phyloP scores from a whole-genome alignment of 2,329 filamentous ascomycete species.

The Colletotrichum lentis region DNA sequence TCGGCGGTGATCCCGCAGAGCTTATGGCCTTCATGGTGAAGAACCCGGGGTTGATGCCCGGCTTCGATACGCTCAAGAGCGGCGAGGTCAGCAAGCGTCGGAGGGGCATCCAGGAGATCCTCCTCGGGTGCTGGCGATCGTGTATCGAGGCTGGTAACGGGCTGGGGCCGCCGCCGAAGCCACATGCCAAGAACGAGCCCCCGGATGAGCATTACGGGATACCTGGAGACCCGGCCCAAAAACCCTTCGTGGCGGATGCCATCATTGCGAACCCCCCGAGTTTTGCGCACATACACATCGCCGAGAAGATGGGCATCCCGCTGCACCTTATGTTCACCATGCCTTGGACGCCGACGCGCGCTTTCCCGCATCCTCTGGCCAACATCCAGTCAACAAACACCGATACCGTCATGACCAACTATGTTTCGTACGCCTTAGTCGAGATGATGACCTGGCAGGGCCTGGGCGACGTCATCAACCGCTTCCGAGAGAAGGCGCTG shows the following conservation, averaged over 20 bases:
- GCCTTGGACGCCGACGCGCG: slow-evolving; percentile 87
- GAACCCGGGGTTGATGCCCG: slow-evolving; percentile 85
- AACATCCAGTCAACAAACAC: slow-evolving; percentile 81
- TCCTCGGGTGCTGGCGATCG: slow-evolving; percentile 87
- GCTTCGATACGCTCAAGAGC: slow-evolving; percentile 76
- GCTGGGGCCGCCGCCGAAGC: slow-evolving; percentile 56
- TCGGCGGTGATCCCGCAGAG: slow-evolving; percentile 78
- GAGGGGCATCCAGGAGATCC: slow-evolving; percentile 77
- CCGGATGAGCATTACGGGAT: slow-evolving; percentile 56
- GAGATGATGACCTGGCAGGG: slow-evolving; percentile 96
- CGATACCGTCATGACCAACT: slow-evolving; percentile 80
- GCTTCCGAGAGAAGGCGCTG: slow-evolving; percentile 78
- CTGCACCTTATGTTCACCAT: slow-evolving; percentile 94
- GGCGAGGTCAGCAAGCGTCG: slow-evolving; percentile 80
- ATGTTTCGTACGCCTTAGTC: slow-evolving; percentile 82
- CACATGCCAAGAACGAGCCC: slow-evolving; percentile 57
- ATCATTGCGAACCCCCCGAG: slow-evolving; percentile 83
- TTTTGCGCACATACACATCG: slow-evolving; percentile 78
- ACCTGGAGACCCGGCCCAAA: slow-evolving; percentile 53
- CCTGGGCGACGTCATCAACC: slow-evolving; percentile 88
- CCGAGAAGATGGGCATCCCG: slow-evolving; percentile 77
- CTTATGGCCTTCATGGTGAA: slow-evolving; percentile 93
- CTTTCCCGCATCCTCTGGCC: slow-evolving; percentile 86
- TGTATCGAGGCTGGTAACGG: slow-evolving; percentile 84
- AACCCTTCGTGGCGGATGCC: slow-evolving; percentile 82